Evolutionary conservation across 345 rosid genomes (phyloP).

Genomic region (Populus davidiana): DNA sequence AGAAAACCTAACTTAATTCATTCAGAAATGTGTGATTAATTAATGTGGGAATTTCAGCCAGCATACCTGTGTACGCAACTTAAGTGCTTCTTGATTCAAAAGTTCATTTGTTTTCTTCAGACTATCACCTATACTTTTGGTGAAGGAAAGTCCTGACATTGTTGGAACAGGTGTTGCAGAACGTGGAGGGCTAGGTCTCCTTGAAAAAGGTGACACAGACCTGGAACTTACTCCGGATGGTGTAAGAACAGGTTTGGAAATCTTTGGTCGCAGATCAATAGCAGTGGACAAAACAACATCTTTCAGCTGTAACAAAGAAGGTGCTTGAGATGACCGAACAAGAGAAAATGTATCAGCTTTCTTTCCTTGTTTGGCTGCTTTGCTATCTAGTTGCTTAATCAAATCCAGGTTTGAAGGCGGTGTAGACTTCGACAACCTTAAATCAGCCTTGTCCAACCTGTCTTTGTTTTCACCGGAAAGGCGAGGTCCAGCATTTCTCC

Average conservation of each 20-base stretch:
- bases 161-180: constrained; percentile 92
- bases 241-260: constrained; percentile 64
- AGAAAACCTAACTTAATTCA: not conserved
- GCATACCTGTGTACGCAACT: constrained; percentile 84
- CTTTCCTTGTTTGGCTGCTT: constrained; percentile 90
- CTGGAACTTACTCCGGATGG: constrained; percentile 84
- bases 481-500: constrained; percentile 68
- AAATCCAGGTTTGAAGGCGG: constrained; percentile 76
- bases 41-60: not conserved
- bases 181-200: constrained; percentile 93
- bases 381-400: constrained; percentile 88
- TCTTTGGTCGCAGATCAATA: constrained; percentile 55
- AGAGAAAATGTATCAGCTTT: constrained; percentile 72
- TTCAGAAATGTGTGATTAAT: not conserved
- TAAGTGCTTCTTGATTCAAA: constrained; percentile 82
- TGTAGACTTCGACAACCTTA: constrained; percentile 66
- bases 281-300: constrained; percentile 69
- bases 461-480: constrained; percentile 92
- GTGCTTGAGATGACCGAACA: constrained; percentile 66
- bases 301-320: constrained; percentile 74
- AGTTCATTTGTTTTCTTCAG: constrained; percentile 93
- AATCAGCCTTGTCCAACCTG: constrained; percentile 76
- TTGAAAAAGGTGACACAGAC: constrained; percentile 93
- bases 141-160: constrained; percentile 70
- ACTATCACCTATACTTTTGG: constrained; percentile 74